phyloP scores from a whole-genome alignment of 345 rosid genomes.

The Iberis pinnata region DNA sequence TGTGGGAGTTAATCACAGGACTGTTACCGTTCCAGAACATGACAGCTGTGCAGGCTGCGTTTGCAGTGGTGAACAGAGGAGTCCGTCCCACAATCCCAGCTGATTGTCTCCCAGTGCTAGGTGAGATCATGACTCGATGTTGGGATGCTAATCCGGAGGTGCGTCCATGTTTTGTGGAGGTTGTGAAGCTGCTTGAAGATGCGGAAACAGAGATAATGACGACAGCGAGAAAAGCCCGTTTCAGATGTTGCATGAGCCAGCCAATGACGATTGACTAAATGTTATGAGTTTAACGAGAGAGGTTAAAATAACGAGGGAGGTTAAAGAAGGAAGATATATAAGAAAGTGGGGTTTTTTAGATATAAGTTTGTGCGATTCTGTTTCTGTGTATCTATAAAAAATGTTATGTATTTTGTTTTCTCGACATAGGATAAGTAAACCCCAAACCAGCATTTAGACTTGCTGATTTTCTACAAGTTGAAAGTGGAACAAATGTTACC shows the following conservation, averaged over 20 bases:
- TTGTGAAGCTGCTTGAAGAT: constrained; percentile 37
- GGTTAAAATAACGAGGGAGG: constrained; percentile 16
- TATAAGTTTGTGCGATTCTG: constrained; percentile 22
- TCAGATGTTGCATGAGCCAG: constrained; percentile 39
- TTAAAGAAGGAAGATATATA: background rate
- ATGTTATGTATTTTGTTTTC: constrained; percentile 19
- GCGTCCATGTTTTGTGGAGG: constrained; percentile 34
- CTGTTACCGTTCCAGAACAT: constrained; percentile 38
- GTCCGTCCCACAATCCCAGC: constrained; percentile 31
- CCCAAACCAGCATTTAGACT: too few relatives aligned
- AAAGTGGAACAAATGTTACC: too few relatives aligned
- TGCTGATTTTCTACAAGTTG: too few relatives aligned
- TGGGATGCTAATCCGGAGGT: constrained; percentile 38
- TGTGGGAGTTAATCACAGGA: constrained; percentile 49
- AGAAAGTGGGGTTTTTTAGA: constrained; percentile 17
- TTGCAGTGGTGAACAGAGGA: constrained; percentile 37
- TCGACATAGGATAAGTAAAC: constrained; percentile 16
- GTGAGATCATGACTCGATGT: constrained; percentile 38
- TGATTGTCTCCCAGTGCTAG: constrained; percentile 37
- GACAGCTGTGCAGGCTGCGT: constrained; percentile 39
- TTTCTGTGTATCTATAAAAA: constrained; percentile 15
- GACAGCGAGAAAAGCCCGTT: constrained; percentile 39
- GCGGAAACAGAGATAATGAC: constrained; percentile 38
- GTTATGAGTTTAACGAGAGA: constrained; percentile 14
- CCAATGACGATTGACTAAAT: constrained; percentile 40